Evolutionary conservation across 139 green algal species (phyloP), one percentile per base, ranked within the genome.

Genomic region (Mesotaenium endlicherianum): DNA sequence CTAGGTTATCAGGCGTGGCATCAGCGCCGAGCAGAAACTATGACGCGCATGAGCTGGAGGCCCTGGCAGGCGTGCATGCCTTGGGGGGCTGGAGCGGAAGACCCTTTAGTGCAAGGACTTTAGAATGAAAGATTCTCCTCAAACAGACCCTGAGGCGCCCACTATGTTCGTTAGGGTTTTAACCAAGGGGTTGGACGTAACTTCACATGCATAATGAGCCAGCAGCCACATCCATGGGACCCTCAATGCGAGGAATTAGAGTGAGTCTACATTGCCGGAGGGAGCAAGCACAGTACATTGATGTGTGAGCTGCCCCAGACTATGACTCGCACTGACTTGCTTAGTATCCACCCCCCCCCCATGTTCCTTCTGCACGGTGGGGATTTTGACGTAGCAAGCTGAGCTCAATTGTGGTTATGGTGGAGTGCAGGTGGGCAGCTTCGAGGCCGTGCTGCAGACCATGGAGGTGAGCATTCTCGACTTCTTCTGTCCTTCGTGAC

Each of bases 381-480:
- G 8, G 8, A 30, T 14, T 14, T 43, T 8, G 8, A 36, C 38
- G 8, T 14, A 8, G 8, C 14, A 14, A 74, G 38, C 8, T 14
- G 38, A 30, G 14, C 36, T 74, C 36, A 30, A 8, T 14, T 74
- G 36, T 74, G 8, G 8, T 14, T 14, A 8, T 74, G 11, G 53
- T 71, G 39, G 34, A 41, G 11, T 84, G 6, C 79, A 85, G 79
- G 79, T 85, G 5, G 79, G 79, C 39, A 85, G 79, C 69, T 85
- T 85, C 36, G 79, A 85, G 30, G 79, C 86, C 30, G 79, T 85
- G n/a, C 70, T 85, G 0, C 86, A 82, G 72, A 80, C 34, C 20
- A 85, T 85, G 79, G 79, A 85, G 79, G 79, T 82, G 31, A 49
- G 75, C 34, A 26, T 31, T n/a, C 45, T 20, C 3, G 31, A 40